These are phyloP conservation scores for Paecilomyces fulvus DNA, from an alignment of 2,329 filamentous ascomycete genomes.

Conservation along the genomic window DNA sequence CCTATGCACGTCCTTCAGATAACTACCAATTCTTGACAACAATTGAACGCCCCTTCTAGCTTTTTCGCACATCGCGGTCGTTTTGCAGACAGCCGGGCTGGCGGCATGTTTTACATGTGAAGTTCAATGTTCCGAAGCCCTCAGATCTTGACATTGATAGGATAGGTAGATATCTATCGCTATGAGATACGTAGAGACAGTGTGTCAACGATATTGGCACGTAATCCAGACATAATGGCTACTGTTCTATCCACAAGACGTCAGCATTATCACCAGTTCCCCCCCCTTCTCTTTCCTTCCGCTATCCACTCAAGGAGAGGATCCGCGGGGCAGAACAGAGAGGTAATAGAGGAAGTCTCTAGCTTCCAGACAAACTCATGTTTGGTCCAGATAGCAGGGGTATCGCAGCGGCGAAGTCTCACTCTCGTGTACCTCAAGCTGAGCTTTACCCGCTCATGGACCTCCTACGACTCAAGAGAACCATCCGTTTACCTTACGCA, in stretches of 20 bases:
- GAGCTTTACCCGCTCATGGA: background rate
- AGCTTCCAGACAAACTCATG: background rate
- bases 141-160: background rate
- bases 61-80: background rate
- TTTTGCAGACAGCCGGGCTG: background rate
- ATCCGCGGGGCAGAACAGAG: background rate
- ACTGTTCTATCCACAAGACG: background rate
- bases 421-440: background rate
- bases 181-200: background rate
- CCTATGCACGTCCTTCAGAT: background rate
- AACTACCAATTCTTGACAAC: background rate
- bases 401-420: background rate
- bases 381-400: background rate
- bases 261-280: background rate
- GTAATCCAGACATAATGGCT: background rate
- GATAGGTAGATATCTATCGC: background rate
- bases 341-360: background rate
- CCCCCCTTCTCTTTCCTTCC: background rate
- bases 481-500: background rate
- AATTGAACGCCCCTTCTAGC: background rate
- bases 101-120: background rate
- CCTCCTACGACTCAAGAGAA: background rate
- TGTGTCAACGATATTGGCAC: background rate
- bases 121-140: background rate
- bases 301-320: background rate